These are phyloP conservation scores for Lanmaoa pseudosensibilis DNA, from an alignment of 768 basidiomycete genomes.

Conservation along the genomic window DNA sequence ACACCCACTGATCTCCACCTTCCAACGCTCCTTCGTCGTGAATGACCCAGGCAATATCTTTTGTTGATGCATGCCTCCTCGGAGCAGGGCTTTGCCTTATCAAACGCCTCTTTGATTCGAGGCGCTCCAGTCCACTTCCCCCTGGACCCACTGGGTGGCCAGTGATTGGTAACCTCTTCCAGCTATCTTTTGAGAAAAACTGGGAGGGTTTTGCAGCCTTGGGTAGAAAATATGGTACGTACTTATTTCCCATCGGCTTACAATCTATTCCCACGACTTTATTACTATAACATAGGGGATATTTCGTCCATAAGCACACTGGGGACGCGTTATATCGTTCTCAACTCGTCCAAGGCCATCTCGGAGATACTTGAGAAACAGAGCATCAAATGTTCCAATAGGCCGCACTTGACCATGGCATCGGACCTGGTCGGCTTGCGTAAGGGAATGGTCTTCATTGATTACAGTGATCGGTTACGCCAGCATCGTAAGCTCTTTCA, in stretches of 20 bases:
- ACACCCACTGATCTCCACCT: too few species aligned
- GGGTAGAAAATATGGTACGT: conserved; percentile 52
- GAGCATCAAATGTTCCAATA: conserved; percentile 42
- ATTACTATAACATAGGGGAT: conserved; percentile 28
- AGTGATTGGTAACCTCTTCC: conserved; percentile 52
- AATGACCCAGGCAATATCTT: conserved; percentile 2
- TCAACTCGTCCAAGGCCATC: conserved; percentile 47
- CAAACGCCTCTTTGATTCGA: conserved; percentile 1
- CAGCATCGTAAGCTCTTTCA: conserved; percentile 14
- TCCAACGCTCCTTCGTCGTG: neutral
- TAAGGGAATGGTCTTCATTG: too few species aligned
- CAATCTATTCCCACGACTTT: neutral
- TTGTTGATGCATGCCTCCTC: conserved; percentile 16
- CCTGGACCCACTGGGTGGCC: conserved; percentile 33
- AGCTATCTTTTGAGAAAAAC: conserved; percentile 49
- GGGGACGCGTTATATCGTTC: conserved; percentile 43
- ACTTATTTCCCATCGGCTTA: neutral
- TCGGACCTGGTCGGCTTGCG: too few species aligned
- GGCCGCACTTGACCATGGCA: too few species aligned
- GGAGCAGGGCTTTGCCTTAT: conserved; percentile 12
- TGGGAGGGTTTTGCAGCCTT: conserved; percentile 56
- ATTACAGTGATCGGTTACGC: neutral
- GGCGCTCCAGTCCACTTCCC: conserved; percentile 7
- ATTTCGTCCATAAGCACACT: conserved; percentile 32
- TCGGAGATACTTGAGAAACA: conserved; percentile 53